phyloP scores from a whole-genome alignment of 306 rosid genomes.

The Amphicarpaea edgeworthii region DNA sequence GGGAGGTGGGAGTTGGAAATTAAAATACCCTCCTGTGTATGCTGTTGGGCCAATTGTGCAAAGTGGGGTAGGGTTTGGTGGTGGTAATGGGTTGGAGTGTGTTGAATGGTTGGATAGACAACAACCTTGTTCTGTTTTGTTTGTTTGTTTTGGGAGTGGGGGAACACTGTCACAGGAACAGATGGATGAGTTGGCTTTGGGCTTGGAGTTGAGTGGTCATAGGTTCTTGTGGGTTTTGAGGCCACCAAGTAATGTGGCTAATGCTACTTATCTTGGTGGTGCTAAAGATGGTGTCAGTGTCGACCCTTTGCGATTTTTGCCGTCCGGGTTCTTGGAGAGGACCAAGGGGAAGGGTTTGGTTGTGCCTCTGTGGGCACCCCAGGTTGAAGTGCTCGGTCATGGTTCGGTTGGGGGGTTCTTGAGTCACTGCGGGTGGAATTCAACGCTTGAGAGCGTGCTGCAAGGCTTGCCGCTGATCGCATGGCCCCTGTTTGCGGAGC shows the following conservation, averaged over 20 bases:
- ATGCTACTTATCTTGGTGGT: background rate
- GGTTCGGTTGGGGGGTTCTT: background rate
- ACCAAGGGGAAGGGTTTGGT: slow-evolving; percentile 5
- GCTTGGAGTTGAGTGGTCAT: slow-evolving; percentile 44
- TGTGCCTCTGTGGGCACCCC: slow-evolving; percentile 6
- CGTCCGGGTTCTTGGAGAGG: slow-evolving; percentile 11
- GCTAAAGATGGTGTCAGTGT: background rate
- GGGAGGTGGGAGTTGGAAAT: too few species aligned
- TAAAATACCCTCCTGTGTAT: background rate
- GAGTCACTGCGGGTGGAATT: slow-evolving; percentile 21
- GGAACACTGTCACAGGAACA: slow-evolving; percentile 42
- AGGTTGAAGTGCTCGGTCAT: background rate
- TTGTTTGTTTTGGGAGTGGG: slow-evolving; percentile 30
- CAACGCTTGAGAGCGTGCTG: slow-evolving; percentile 38
- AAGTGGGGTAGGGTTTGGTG: background rate
- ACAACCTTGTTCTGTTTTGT: slow-evolving; percentile 1
- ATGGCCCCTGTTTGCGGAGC: slow-evolving; percentile 49
- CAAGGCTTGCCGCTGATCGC: slow-evolving; percentile 39
- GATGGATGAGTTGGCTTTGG: slow-evolving; percentile 41
- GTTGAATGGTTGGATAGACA: slow-evolving; percentile 14
- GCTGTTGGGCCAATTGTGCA: background rate
- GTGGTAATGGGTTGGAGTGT: background rate
- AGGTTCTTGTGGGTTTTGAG: slow-evolving; percentile 44
- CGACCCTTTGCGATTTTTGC: slow-evolving; percentile 3
- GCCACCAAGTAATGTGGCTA: slow-evolving; percentile 14